Conservation (phyloP, 1,284 basidiomycete species). For the Anthracocystis walkeri region DNA sequence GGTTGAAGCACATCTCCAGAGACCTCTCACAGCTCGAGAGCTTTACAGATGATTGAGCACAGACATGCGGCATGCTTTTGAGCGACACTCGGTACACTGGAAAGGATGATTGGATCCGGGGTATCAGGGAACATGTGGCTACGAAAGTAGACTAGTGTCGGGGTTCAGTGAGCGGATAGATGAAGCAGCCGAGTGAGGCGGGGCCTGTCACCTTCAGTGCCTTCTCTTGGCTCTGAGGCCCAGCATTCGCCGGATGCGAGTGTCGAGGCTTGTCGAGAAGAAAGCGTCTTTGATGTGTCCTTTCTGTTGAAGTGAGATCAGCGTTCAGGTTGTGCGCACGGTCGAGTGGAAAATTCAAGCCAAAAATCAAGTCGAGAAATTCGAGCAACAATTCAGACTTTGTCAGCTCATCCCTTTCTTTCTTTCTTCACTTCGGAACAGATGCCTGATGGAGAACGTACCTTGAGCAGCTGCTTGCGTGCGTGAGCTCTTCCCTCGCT, state of each 20-base stretch:
- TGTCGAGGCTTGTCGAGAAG: slow-evolving; percentile 40
- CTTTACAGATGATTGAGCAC: too few species aligned
- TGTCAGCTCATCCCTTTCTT: too few species aligned
- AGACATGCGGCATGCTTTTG: too few species aligned
- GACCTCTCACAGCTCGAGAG: background rate
- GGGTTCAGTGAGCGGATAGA: too few species aligned
- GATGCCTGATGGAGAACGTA: slow-evolving; percentile 3
- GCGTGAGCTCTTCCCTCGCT: slow-evolving; percentile 49
- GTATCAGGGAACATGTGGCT: background rate
- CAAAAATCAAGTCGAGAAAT: slow-evolving; percentile 8
- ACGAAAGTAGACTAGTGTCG: background rate
- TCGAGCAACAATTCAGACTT: background rate
- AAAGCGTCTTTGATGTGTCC: slow-evolving; percentile 50
- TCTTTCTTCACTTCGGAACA: background rate
- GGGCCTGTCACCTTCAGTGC: background rate
- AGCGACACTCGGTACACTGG: background rate
- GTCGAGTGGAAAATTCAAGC: background rate
- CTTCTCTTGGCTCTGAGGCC: slow-evolving; percentile 47
- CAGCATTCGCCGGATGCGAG: slow-evolving; percentile 40
- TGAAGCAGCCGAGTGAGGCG: background rate
- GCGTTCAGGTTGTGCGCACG: background rate
- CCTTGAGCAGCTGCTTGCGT: slow-evolving; percentile 50
- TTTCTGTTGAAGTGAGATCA: slow-evolving; percentile 15
- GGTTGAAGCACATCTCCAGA: background rate
- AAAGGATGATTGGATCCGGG: background rate